A percentile compares a stretch with the other conserved stretches of the same genome.
Evolutionary conservation across 1,139 yeast genomes (phyloP).

Genomic region (Candida pseudoviswanathii): DNA sequence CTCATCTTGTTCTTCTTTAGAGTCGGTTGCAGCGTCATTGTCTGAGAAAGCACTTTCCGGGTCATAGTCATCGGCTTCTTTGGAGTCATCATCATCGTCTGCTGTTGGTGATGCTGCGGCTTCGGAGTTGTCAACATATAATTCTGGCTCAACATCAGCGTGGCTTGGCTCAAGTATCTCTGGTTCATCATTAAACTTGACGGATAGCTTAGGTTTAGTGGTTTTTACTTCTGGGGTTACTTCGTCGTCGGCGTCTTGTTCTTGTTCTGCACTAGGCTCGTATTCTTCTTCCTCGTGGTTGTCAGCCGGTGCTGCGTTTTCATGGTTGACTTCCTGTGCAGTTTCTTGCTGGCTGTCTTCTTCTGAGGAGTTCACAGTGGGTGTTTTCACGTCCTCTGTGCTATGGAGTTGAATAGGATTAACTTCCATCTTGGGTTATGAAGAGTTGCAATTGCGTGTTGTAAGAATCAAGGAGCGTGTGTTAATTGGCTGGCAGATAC

Average conservation of each 20-base stretch:
- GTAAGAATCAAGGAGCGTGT: not conserved
- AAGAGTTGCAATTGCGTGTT: not conserved
- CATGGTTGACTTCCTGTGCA: conserved; percentile 7
- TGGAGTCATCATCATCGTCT: conserved; percentile 2
- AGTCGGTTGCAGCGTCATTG: conserved; percentile 22
- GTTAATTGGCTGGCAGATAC: not conserved
- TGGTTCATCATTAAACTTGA: conserved; percentile 26
- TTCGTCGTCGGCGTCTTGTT: not conserved
- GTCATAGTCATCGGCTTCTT: conserved; percentile 26
- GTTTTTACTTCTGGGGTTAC: conserved; percentile 6
- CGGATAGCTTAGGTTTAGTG: conserved; percentile 9
- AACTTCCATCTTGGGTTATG: conserved; percentile 12
- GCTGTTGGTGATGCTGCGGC: not conserved
- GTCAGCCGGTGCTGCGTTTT: conserved; percentile 4
- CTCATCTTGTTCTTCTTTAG: conserved; percentile 15
- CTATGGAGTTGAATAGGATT: conserved; percentile 11
- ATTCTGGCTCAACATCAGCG: conserved; percentile 1
- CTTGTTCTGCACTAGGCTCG: no score
- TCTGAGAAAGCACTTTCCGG: conserved; percentile 20
- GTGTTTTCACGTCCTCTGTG: not conserved
- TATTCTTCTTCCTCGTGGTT: no score
- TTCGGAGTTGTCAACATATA: conserved; percentile 3
- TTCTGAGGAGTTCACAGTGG: not conserved
- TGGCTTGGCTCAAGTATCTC: conserved; percentile 13
- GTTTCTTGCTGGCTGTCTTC: conserved; percentile 5